A percentile compares a stretch with the other conserved stretches of the same genome.
Conservation (phyloP, 2,329 filamentous ascomycete genomes). For the Canariomyces notabilis region DNA sequence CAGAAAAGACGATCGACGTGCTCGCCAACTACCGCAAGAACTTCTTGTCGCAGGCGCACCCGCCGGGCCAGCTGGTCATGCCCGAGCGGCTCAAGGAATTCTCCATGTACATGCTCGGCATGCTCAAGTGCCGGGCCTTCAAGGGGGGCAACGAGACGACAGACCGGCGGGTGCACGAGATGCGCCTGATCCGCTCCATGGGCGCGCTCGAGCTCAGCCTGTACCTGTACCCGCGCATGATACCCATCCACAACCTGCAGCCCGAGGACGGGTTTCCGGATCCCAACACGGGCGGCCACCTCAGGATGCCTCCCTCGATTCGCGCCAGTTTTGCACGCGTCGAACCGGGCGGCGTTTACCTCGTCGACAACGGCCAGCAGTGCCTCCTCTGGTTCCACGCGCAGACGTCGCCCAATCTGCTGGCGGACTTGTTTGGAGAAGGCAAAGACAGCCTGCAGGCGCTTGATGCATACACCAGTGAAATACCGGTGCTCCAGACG, state of each 20-base stretch:
- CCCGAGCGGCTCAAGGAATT: conserved; percentile 96
- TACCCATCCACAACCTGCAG: conserved; percentile 83
- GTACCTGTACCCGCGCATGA: conserved; percentile 92
- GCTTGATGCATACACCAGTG: conserved; percentile 75
- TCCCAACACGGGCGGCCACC: conserved; percentile 67
- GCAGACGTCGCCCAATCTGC: conserved; percentile 85
- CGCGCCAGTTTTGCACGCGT: conserved; percentile 82
- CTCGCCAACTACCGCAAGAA: conserved; percentile 90
- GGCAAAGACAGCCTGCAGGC: conserved; percentile 65
- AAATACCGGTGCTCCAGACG: conserved; percentile 79
- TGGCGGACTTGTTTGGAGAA: conserved; percentile 84
- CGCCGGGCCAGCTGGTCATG: conserved; percentile 87
- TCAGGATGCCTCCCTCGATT: conserved; percentile 74
- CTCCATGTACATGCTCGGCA: conserved; percentile 87
- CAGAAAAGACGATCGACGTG: conserved; percentile 89
- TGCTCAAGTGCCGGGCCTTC: conserved; percentile 87
- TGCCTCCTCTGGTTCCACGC: conserved; percentile 89
- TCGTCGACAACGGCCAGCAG: conserved; percentile 92
- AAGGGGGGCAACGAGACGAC: conserved; percentile 89
- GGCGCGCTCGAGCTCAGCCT: conserved; percentile 78
- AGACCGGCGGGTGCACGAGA: conserved; percentile 84
- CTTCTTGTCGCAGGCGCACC: conserved; percentile 74
- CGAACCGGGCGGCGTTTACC: conserved; percentile 87
- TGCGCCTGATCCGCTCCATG: conserved; percentile 85
- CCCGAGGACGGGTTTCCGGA: conserved; percentile 91